Conservation (phyloP, 2,329 filamentous ascomycete genomes). For the Coniella vitis region DNA sequence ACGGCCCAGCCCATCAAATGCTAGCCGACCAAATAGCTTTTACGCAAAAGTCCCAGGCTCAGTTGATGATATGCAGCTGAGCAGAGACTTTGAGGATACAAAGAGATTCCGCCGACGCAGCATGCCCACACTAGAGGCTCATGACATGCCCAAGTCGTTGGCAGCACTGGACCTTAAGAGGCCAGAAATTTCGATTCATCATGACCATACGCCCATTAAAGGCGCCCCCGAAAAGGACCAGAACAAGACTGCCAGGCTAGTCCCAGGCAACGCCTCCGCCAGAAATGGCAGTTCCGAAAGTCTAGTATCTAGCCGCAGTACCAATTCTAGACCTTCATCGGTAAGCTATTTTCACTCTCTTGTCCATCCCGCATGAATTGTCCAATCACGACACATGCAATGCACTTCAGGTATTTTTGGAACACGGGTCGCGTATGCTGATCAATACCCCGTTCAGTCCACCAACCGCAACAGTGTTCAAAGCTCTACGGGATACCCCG, state of each 20-base stretch:
- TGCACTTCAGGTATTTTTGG: not conserved
- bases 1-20: conserved; percentile 28
- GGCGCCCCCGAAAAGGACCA: conserved; percentile 32
- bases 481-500: conserved; percentile 47
- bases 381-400: conserved; percentile 36
- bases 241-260: conserved; percentile 27
- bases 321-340: conserved; percentile 55
- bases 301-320: conserved; percentile 50
- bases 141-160: conserved; percentile 33
- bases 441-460: conserved; percentile 43
- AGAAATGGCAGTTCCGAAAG: conserved; percentile 60
- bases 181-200: conserved; percentile 25
- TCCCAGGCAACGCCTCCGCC: conserved; percentile 29
- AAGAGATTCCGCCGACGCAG: conserved; percentile 78
- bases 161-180: conserved; percentile 31
- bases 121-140: conserved; percentile 58
- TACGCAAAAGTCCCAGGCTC: conserved; percentile 40
- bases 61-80: conserved; percentile 63
- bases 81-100: conserved; percentile 56
- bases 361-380: conserved; percentile 24
- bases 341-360: conserved; percentile 43
- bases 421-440: conserved; percentile 33
- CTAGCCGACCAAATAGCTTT: conserved; percentile 47
- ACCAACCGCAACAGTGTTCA: conserved; percentile 49
- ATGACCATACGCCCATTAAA: conserved; percentile 24